These are phyloP conservation scores for Camptophora hylomeconis DNA, from an alignment of 2,329 filamentous ascomycete genomes.

Conservation along the genomic window DNA sequence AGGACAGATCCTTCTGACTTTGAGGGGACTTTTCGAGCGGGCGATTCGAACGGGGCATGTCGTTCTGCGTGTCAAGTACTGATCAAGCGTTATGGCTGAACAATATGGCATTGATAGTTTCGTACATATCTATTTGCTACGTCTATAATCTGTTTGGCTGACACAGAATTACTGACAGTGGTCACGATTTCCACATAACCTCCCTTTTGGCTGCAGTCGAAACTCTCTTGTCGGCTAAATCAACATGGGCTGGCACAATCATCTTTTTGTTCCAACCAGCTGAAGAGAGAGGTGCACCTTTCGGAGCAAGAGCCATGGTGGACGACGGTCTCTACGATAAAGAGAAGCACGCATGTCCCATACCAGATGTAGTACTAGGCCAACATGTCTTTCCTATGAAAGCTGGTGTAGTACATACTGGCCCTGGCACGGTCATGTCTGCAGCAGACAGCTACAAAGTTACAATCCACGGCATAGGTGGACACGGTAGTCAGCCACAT, in stretches of 20 bases:
- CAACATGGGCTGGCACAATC: constrained; percentile 49
- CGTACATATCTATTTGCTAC: too few species aligned
- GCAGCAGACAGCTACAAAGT: constrained; percentile 34
- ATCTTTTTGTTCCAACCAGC: constrained; percentile 54
- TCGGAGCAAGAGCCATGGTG: constrained; percentile 52
- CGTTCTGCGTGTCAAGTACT: too few species aligned
- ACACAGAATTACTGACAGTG: too few species aligned
- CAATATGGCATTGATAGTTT: too few species aligned
- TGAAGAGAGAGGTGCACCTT: constrained; percentile 48
- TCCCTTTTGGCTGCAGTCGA: constrained; percentile 41
- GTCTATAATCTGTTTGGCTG: too few species aligned
- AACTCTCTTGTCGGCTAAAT: constrained; percentile 29
- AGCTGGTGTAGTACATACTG: constrained; percentile 26
- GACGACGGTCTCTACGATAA: constrained; percentile 42
- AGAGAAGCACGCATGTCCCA: constrained; percentile 26
- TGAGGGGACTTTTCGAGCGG: too few species aligned
- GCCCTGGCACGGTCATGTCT: constrained; percentile 27
- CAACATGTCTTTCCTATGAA: constrained; percentile 40
- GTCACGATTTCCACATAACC: constrained; percentile 48
- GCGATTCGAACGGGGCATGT: too few species aligned
- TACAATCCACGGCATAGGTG: constrained; percentile 43
- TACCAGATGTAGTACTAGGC: constrained; percentile 43
- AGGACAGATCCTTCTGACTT: too few species aligned
- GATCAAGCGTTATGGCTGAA: too few species aligned
- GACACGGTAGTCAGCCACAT: constrained; percentile 45